Evolutionary conservation across 192 early-diverging fungal genomes (phyloP).

Genomic region (Gonapodya prolifera): DNA sequence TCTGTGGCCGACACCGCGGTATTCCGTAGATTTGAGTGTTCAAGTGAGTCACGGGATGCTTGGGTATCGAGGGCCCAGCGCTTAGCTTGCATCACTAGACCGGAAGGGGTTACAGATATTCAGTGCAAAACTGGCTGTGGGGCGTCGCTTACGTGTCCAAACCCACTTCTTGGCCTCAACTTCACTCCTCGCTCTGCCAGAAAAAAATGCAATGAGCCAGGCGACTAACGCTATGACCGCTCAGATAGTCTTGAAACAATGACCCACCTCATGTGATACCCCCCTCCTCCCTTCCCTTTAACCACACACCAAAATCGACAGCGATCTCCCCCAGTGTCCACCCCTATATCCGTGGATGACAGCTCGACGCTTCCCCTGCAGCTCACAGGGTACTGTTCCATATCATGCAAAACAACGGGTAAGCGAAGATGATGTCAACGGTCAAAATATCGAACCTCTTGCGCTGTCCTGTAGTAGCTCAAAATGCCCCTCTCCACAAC

Average conservation of each 20-base stretch:
- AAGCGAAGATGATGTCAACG: no score
- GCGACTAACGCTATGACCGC: background rate
- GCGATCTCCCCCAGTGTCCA: background rate
- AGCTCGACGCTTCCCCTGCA: constrained; percentile 41
- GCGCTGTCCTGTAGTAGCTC: background rate
- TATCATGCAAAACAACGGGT: background rate
- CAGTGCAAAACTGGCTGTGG: no score
- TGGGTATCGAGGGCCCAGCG: constrained; percentile 41
- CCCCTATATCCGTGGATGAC: background rate
- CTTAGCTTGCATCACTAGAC: constrained; percentile 60
- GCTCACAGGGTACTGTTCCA: constrained; percentile 56
- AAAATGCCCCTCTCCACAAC: constrained; percentile 53
- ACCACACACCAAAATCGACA: background rate
- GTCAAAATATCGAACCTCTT: background rate
- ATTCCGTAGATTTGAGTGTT: background rate
- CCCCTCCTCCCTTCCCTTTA: background rate
- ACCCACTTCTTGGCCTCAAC: constrained; percentile 76
- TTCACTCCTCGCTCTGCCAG: background rate
- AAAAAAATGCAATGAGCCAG: background rate
- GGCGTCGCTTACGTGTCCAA: constrained; percentile 21
- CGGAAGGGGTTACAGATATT: no score
- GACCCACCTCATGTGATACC: background rate
- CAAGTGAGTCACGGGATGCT: background rate
- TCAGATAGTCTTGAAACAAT: background rate
- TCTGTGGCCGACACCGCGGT: background rate